Conservation (phyloP, 108 stramenopile genomes). For the Nitzschia putrida region DNA sequence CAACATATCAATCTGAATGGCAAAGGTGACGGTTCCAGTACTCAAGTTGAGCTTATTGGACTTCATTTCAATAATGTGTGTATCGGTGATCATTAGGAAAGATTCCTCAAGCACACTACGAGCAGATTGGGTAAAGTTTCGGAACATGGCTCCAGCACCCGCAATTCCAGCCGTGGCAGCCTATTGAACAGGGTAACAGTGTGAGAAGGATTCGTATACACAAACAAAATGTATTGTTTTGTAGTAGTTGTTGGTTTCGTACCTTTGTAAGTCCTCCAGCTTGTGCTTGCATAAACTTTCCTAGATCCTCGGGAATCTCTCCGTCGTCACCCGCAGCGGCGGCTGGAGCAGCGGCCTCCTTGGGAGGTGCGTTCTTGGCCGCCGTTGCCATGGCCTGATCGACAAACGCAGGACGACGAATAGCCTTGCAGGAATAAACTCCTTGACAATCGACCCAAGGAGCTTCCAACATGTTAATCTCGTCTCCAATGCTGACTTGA, state of each 20-base stretch:
- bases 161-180: constrained; percentile 51
- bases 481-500: constrained; percentile 67
- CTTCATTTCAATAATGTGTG: constrained; percentile 80
- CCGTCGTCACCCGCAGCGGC: constrained; percentile 47
- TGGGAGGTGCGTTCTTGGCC: constrained; percentile 13
- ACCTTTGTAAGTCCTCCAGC: constrained; percentile 44
- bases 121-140: constrained; percentile 74
- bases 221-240: not conserved
- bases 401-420: constrained; percentile 78
- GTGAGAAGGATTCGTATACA: constrained; percentile 3
- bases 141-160: constrained; percentile 70
- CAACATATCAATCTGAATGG: constrained; percentile 74
- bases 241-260: constrained; percentile 8
- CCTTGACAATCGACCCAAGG: constrained; percentile 85
- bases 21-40: constrained; percentile 75
- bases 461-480: constrained; percentile 79
- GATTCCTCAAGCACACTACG: constrained; percentile 85
- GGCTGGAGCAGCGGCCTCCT: constrained; percentile 22
- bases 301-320: constrained; percentile 35
- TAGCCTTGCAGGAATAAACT: constrained; percentile 83
- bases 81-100: constrained; percentile 86
- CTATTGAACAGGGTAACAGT: constrained; percentile 16
- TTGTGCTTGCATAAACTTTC: constrained; percentile 36
- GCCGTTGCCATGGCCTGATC: constrained; percentile 61
- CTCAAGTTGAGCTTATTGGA: constrained; percentile 76